Conservation (phyloP, 78 protist species). For the Monosiga brevicollis region DNA sequence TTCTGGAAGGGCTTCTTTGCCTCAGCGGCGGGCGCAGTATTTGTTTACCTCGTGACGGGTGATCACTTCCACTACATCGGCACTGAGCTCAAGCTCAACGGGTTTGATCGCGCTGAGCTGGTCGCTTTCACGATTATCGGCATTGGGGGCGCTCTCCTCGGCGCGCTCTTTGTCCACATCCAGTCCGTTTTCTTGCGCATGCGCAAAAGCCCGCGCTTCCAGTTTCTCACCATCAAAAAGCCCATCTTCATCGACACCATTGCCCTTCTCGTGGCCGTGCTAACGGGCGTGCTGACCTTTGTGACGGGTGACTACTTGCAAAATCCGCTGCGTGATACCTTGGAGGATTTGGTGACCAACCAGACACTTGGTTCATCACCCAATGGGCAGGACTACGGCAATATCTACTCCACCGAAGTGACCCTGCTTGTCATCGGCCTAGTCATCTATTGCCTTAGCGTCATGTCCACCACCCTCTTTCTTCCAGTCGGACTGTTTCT, state of each 20-base stretch:
- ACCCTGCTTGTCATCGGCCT: background rate
- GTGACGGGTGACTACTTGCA: background rate
- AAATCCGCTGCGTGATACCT: background rate
- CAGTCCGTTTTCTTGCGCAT: background rate
- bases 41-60: background rate
- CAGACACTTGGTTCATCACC: too few species aligned
- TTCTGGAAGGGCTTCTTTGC: conserved; percentile 6
- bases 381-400: too few species aligned
- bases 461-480: background rate
- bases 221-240: background rate
- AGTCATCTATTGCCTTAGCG: background rate
- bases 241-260: background rate
- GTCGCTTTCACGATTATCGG: conserved; percentile 4
- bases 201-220: background rate
- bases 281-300: conserved; percentile 2
- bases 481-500: conserved; percentile 9
- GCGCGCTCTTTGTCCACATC: conserved; percentile 3
- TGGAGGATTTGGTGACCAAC: background rate
- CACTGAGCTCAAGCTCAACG: background rate
- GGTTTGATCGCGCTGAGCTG: background rate
- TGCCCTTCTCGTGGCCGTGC: background rate
- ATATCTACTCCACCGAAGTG: background rate
- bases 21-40: background rate
- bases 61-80: background rate
- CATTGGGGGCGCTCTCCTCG: conserved; percentile 1